phyloP scores from a whole-genome alignment of 192 early-diverging fungal genomes.

The Spizellomyces punctatus region DNA sequence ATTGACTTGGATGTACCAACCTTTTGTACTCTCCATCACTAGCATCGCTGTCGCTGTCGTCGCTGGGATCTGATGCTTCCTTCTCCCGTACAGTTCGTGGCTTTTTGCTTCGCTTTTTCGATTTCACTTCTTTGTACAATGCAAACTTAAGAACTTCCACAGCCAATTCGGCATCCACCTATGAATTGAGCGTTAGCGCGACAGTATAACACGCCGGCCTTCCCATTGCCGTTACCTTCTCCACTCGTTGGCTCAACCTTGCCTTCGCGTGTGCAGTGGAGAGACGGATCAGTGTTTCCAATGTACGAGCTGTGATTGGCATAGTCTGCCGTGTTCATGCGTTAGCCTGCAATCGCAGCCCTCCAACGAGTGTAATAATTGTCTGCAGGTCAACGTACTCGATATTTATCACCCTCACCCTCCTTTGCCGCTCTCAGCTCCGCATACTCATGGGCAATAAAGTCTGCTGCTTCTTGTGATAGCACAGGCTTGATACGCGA shows the following conservation, averaged over 20 bases:
- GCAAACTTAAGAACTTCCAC: slow-evolving; percentile 84
- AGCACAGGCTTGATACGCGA: slow-evolving; percentile 81
- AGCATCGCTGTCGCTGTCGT: slow-evolving; percentile 23
- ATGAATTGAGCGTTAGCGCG: slow-evolving; percentile 61
- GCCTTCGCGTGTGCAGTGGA: slow-evolving; percentile 96
- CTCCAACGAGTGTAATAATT: too few species aligned
- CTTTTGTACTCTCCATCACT: slow-evolving; percentile 12
- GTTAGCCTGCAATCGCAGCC: slow-evolving; percentile 20
- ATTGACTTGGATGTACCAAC: background rate
- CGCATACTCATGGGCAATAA: slow-evolving; percentile 79
- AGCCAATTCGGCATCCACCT: slow-evolving; percentile 80
- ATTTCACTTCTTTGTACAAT: slow-evolving; percentile 84
- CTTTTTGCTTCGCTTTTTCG: slow-evolving; percentile 43
- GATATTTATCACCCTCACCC: slow-evolving; percentile 65
- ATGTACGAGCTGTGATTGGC: slow-evolving; percentile 96
- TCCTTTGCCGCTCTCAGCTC: slow-evolving; percentile 80
- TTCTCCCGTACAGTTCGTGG: slow-evolving; percentile 24
- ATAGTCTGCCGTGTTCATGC: slow-evolving; percentile 54
- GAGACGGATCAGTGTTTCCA: slow-evolving; percentile 96
- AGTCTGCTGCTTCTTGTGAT: slow-evolving; percentile 78
- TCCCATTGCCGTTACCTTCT: slow-evolving; percentile 82
- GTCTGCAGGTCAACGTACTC: slow-evolving; percentile 16
- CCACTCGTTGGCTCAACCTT: slow-evolving; percentile 78
- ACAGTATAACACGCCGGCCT: slow-evolving; percentile 85
- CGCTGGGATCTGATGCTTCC: slow-evolving; percentile 16